A percentile compares a stretch with the other conserved stretches of the same genome.
phyloP scores from a whole-genome alignment of 352 stramenopile species.

The Globisporangium abappressorium region DNA sequence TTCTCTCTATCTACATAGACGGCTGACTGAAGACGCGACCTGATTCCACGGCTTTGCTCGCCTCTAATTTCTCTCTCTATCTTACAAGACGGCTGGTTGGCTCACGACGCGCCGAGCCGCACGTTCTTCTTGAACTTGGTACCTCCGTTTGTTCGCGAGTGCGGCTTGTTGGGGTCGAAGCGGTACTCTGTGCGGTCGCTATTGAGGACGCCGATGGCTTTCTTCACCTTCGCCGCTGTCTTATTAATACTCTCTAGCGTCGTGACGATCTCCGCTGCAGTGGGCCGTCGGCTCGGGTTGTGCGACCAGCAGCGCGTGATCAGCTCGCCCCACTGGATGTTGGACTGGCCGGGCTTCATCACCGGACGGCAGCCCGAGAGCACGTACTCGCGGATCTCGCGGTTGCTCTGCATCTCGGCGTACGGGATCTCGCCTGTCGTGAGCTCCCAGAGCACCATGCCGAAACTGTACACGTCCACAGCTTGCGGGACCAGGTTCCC shows the following conservation, averaged over 20 bases:
- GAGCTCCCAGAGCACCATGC: constrained; percentile 87
- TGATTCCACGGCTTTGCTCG: constrained; percentile 1
- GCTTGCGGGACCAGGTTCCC: constrained; percentile 49
- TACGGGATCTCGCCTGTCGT: constrained; percentile 81
- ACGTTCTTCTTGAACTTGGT: constrained; percentile 65
- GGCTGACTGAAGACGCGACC: background rate
- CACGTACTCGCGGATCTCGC: constrained; percentile 75
- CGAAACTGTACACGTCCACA: constrained; percentile 87
- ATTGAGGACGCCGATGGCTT: constrained; percentile 64
- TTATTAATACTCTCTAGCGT: constrained; percentile 80
- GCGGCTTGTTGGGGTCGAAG: constrained; percentile 55
- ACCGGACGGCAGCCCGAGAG: constrained; percentile 67
- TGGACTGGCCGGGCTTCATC: constrained; percentile 74
- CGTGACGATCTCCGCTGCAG: constrained; percentile 77
- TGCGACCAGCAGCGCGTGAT: constrained; percentile 84
- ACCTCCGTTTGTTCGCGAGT: constrained; percentile 34
- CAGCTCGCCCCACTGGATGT: constrained; percentile 83
- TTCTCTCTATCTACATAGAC: background rate
- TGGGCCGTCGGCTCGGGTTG: constrained; percentile 66
- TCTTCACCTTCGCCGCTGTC: constrained; percentile 63
- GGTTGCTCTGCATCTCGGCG: constrained; percentile 57
- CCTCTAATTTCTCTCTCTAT: constrained; percentile 17
- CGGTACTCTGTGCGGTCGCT: constrained; percentile 80
- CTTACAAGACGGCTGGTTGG: constrained; percentile 11
- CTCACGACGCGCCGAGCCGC: constrained; percentile 37